Base-by-base conservation (phyloP, 2,329 filamentous ascomycete species). In the Colletotrichum kahawae region DNA sequence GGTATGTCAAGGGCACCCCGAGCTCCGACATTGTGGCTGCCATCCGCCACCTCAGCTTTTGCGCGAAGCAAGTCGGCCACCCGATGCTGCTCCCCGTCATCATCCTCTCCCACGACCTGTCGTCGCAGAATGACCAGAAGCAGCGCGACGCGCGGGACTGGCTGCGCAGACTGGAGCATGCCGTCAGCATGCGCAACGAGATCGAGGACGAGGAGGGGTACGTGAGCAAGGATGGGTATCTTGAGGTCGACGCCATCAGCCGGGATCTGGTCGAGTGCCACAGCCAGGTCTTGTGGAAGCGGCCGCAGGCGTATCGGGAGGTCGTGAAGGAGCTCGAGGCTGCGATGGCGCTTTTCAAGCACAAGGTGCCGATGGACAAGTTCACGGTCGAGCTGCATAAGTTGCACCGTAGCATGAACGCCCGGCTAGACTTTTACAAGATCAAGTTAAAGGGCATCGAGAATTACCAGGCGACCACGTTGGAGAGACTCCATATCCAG, bases 231-330 rank as follows among this genome's bases (percentile, higher is more conserved):
- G 84, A 86, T 56, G 87, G 87, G 9, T 83, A 87, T 21, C 83
- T 92, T 62, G 89, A 92, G 77, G 84, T 93, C 3, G 91, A 93
- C 79, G 87, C 88, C 70, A 86, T 93, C 80, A 92, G 90, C 80
- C 85, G 90, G 33, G 90, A 92, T 79, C 84, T 93, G 59, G 91
- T 92, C 76, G 91, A 93, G 83, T 93, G 91, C 78, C 90, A 92
- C 79, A 87, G 88, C 1, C 90, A 91, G 78, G 90, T 92, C 34
- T 84, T 92, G 77, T 92, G 90, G 90, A 92, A 92, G 82, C 85
- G 91, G 38, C 91, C 91, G 2, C 89, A 91, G 81, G 90, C 91
- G 1, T 93, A 92, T 78, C 82, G 88, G 80, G 88, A 89, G 68
- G 88, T 91, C 67, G 83, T 88, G 67, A 82, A 81, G 36, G 87